Percentiles rank a stretch among this genome's conserved stretches.
These are phyloP conservation scores for Paracoccidioides lutzii DNA, from an alignment of 2,329 filamentous ascomycete genomes.

Conservation along the genomic window DNA sequence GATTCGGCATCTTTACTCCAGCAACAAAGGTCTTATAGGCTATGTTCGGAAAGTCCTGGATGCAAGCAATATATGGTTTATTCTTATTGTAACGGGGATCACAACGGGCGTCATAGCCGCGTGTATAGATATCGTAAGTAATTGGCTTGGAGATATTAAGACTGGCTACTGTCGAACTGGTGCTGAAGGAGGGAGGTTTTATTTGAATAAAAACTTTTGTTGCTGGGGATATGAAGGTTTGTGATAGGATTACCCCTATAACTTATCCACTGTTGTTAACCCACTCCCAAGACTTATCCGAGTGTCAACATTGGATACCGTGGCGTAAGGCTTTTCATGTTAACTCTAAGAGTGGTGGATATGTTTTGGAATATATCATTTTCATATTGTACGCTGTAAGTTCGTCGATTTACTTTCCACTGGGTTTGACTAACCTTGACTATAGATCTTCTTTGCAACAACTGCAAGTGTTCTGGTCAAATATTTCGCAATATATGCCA, in stretches of 20 bases:
- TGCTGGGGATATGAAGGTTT: constrained; percentile 73
- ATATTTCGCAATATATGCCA: constrained; percentile 85
- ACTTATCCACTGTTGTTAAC: constrained; percentile 1
- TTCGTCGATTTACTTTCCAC: constrained; percentile 8
- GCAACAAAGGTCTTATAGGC: constrained; percentile 57
- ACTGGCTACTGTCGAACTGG: constrained; percentile 70
- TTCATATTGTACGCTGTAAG: constrained; percentile 73
- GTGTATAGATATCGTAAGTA: constrained; percentile 74
- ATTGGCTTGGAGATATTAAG: constrained; percentile 91
- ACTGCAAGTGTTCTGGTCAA: constrained; percentile 76
- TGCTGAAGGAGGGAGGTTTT: constrained; percentile 71
- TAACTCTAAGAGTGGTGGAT: constrained; percentile 53
- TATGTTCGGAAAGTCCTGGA: constrained; percentile 63
- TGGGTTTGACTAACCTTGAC: constrained; percentile 2
- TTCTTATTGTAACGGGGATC: constrained; percentile 74
- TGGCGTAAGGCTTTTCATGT: constrained; percentile 69
- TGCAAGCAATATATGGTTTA: constrained; percentile 80
- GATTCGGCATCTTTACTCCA: constrained; percentile 60
- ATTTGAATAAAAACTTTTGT: constrained; percentile 82
- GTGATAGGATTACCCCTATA: constrained; percentile 8
- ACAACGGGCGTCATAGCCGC: constrained; percentile 75
- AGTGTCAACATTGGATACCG: constrained; percentile 75
- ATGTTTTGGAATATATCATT: constrained; percentile 75
- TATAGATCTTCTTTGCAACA: constrained; percentile 58
- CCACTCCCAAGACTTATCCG: constrained; percentile 44